These are phyloP conservation scores for Neurospora sp. DNA, from an alignment of 495 filamentous ascomycete species.

Conservation along the genomic window DNA sequence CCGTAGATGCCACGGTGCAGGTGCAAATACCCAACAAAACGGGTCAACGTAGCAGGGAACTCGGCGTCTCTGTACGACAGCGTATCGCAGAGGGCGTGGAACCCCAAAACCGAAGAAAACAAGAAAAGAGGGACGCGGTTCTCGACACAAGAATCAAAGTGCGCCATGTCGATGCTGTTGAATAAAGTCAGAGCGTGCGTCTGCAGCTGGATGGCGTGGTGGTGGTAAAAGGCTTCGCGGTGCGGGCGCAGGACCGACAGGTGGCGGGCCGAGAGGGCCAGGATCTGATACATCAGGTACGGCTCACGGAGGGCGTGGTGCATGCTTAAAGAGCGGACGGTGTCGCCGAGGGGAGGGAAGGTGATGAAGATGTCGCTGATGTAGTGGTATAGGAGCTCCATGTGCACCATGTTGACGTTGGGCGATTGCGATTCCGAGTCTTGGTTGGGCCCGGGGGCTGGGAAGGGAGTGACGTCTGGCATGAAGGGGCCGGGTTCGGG, in stretches of 20 bases:
- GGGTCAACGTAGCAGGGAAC: conserved; percentile 29
- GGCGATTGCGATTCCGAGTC: background rate
- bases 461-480: conserved; percentile 1
- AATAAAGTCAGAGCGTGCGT: conserved; percentile 37
- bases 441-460: background rate
- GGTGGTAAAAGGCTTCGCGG: conserved; percentile 25
- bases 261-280: conserved; percentile 38
- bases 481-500: background rate
- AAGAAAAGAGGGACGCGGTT: conserved; percentile 37
- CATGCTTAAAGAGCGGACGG: conserved; percentile 7
- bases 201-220: conserved; percentile 39
- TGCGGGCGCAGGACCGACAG: conserved; percentile 24
- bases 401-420: conserved; percentile 21
- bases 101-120: conserved; percentile 37
- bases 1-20: conserved; percentile 35
- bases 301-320: conserved; percentile 15
- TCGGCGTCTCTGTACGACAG: conserved; percentile 19
- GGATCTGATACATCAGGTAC: conserved; percentile 35
- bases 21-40: conserved; percentile 29
- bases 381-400: conserved; percentile 26
- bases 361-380: conserved; percentile 6
- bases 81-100: conserved; percentile 39
- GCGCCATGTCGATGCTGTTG: conserved; percentile 24
- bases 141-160: conserved; percentile 10
- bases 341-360: conserved; percentile 1